Evolutionary conservation across 2,329 filamentous ascomycete genomes (phyloP), one percentile per base, ranked within the genome.

Genomic region (Ceratocystis huliohia): DNA sequence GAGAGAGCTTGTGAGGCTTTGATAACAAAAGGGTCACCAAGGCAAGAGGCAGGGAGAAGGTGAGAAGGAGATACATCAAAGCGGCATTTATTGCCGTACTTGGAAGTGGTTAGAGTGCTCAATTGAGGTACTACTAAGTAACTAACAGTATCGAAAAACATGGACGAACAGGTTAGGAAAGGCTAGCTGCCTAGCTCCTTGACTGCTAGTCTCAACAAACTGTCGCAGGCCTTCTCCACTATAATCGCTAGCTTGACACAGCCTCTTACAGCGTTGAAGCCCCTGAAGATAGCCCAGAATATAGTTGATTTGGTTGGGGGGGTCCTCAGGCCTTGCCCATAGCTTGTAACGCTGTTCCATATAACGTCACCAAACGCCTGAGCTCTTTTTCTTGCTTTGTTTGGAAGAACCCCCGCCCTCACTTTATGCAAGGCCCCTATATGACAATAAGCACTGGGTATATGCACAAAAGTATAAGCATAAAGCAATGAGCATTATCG

Each of bases 291-390:
- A 53, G 0, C 10, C 37, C 8, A 20, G 48, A 50, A 20, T 50
- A 50, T 8, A 50, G 48, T 7, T 20, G 46, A 6, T 50, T 4
- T 20, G 46, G 46, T 22, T n/a, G 46, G 48, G 46, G 7, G n/a
- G 3, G 7, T 20, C 20, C 37, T 41, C 0, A 59, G 53, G 37
- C 37, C 37, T 41, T 57, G 53, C 56, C 56, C 56, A 59, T 59
- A 59, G 56, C 56, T 37, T 30, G 6, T 48, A 20, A 20, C n/a
- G 8, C 17, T n/a, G 46, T 15, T 30, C 28, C 7, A n/a, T 15
- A 37, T 59, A n/a, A 59, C 28, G 56, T 37, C 56, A 59, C 20
- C 56, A 30, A 59, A 4, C 56, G 56, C 56, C 56, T 59, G 56
- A 20, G 56, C 56, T 59, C 15, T 22, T n/a, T 8, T 37, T 3